Conservation (phyloP, 331 rosid species). For the Quercus lobata region DNA sequence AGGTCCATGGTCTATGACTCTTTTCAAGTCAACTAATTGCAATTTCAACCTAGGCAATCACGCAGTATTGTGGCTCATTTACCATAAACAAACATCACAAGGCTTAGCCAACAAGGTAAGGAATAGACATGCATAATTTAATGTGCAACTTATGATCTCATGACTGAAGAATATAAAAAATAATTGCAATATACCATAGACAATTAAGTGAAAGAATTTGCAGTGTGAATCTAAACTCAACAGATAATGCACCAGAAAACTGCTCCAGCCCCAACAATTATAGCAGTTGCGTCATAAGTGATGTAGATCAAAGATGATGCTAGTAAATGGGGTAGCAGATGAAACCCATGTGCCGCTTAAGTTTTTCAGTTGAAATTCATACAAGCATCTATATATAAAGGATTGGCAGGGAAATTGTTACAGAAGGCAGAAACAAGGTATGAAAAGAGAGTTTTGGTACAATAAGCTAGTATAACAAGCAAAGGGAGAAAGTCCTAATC, state of each 20-base stretch:
- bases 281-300: neutral
- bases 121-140: neutral
- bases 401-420: constrained; percentile 8
- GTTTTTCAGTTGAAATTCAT: neutral
- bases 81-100: neutral
- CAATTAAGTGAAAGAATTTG: neutral
- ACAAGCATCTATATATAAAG: neutral
- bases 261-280: neutral
- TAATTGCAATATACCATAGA: neutral
- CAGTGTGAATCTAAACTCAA: neutral
- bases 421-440: neutral
- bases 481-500: neutral
- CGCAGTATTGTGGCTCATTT: neutral
- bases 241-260: neutral
- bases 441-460: neutral
- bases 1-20: neutral
- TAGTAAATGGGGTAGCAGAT: neutral
- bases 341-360: neutral
- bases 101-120: neutral
- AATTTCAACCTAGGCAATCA: neutral
- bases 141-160: neutral
- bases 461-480: neutral
- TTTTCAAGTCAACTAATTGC: neutral
- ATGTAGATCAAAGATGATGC: neutral
- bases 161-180: neutral